phyloP scores from a whole-genome alignment of 2,329 filamentous ascomycete species.

The Ciborinia camelliae region DNA sequence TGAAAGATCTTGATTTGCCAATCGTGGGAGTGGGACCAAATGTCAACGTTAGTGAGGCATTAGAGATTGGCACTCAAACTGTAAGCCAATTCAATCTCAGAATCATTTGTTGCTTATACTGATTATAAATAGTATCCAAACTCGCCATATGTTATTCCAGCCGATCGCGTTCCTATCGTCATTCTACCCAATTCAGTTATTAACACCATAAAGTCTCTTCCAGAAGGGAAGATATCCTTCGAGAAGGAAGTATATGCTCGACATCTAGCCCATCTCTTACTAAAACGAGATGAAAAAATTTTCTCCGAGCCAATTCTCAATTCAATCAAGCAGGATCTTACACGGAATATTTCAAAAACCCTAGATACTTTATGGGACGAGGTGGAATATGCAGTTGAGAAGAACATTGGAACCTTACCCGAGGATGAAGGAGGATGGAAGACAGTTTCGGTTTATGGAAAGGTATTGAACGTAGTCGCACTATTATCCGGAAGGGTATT shows the following conservation, averaged over 20 bases:
- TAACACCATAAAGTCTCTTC: slow-evolving; percentile 10
- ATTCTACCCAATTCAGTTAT: slow-evolving; percentile 9
- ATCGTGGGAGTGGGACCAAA: slow-evolving; percentile 10
- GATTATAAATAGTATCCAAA: background rate
- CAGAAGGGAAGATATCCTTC: slow-evolving; percentile 9
- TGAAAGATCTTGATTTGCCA: slow-evolving; percentile 1
- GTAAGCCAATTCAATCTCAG: background rate
- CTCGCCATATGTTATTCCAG: slow-evolving; percentile 8
- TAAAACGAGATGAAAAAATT: background rate
- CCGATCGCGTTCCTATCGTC: slow-evolving; percentile 8
- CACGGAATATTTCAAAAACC: slow-evolving; percentile 27
- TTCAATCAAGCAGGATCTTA: slow-evolving; percentile 31
- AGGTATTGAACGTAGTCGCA: slow-evolving; percentile 41
- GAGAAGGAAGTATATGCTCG: slow-evolving; percentile 11
- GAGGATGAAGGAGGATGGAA: slow-evolving; percentile 37
- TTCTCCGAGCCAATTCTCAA: slow-evolving; percentile 13
- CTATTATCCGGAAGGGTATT: slow-evolving; percentile 39
- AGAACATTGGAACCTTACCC: slow-evolving; percentile 24
- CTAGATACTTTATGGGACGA: slow-evolving; percentile 31
- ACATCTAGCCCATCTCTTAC: slow-evolving; percentile 8
- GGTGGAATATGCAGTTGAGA: slow-evolving; percentile 25
- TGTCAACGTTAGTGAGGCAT: slow-evolving; percentile 3
- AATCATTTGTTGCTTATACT: background rate
- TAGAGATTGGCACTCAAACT: slow-evolving; percentile 6
- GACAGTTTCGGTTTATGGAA: slow-evolving; percentile 31